Evolutionary conservation across 176 grass and related monocot species (phyloP).

Genomic region (Lolium rigidum): DNA sequence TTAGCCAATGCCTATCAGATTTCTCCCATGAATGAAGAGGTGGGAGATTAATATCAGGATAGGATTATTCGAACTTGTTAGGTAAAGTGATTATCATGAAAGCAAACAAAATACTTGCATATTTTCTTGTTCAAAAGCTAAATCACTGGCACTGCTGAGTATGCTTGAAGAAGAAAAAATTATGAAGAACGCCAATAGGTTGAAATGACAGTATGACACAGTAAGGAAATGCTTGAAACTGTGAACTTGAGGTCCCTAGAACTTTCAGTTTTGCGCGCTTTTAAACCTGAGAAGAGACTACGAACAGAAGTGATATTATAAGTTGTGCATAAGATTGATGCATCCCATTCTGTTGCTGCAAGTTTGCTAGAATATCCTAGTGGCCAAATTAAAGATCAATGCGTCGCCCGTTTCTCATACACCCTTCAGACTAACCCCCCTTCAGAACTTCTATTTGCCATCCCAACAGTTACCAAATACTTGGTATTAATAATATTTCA

Average conservation of each 20-base stretch:
- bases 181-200: too few species aligned
- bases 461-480: not conserved
- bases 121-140: not conserved
- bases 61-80: not conserved
- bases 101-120: not conserved
- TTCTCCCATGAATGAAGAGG: not conserved
- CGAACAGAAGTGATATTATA: too few species aligned
- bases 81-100: not conserved
- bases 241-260: not conserved
- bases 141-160: not conserved
- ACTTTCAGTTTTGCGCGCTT: too few species aligned
- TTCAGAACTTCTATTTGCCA: not conserved
- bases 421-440: too few species aligned
- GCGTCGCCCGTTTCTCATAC: not conserved
- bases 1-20: not conserved
- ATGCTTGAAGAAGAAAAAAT: not conserved
- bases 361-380: not conserved
- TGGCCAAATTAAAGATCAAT: not conserved
- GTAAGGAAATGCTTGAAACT: not conserved
- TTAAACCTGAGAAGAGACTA: too few species aligned
- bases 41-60: not conserved
- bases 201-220: too few species aligned
- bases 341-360: too few species aligned
- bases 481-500: not conserved
- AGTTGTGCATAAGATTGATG: too few species aligned